Base-by-base conservation (phyloP, 2,329 filamentous ascomycete genomes). In the Cytospora paraplurivora region DNA sequence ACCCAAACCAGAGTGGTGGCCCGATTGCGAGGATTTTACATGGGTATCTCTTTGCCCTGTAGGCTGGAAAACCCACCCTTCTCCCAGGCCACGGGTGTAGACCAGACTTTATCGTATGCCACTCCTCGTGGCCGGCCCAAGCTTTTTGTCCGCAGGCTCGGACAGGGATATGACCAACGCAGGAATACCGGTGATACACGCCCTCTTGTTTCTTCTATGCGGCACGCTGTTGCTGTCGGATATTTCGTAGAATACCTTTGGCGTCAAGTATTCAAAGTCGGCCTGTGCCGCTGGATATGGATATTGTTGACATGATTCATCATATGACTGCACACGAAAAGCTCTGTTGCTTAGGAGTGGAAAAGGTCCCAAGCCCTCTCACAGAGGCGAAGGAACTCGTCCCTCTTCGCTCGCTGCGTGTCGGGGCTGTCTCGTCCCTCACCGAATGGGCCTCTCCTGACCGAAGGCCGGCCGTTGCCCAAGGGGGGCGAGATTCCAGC, bases 361-460 rank as follows among this genome's bases (percentile, higher is more conserved):
- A 98, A 97, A 34, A 99, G 78, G 78, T 99, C 95, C 95, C 95
- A 99, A 10, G 95, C 95, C 72, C 92, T 84, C 69, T 92, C 88
- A 74, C 94, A 97, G 56, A 98, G 79, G 62, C 85, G 82, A 68
- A 99, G 80, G 73, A 99, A 99, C 75, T 97, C 92, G 51, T 97
- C 93, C 74, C 93, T 93, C 86, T 98, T 98, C 72, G 85, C 88
- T 70, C 86, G 84, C 74, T 92, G 89, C 7, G 88, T 92, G 70
- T 95, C 93, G 8, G 91, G 92, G 68, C 88, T 93, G 72, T 95
- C 93, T 66, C 91, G 83, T 44, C 91, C 91, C 62, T 91, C 90
- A 41, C 90, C 91, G 71, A 95, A 95, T 1, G 90, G 90, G 8
- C 91, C 88, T 62, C 85, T 79, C 65, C 86, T 81, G 49, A 79